Evolutionary conservation across 345 rosid genomes (phyloP).

Genomic region (Eucalyptus albens): DNA sequence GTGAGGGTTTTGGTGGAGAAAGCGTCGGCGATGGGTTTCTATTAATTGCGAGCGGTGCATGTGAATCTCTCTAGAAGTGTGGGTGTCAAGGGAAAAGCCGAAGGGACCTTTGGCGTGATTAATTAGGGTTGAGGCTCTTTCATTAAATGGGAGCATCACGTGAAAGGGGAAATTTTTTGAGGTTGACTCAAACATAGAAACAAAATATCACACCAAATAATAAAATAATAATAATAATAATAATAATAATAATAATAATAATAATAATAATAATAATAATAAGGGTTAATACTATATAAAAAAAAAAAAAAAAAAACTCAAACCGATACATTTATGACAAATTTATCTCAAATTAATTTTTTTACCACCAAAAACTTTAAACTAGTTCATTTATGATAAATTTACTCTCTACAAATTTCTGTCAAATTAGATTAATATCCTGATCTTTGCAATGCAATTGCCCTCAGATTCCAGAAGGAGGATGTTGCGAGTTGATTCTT

Average conservation of each 20-base stretch:
- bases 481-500: no score
- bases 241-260: no score
- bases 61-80: constrained; percentile 10
- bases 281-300: no score
- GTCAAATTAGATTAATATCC: no score
- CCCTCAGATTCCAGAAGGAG: no score
- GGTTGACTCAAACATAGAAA: not conserved
- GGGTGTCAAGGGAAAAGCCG: not conserved
- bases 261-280: no score
- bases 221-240: not conserved
- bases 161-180: not conserved
- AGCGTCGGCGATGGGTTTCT: not conserved
- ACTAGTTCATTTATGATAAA: no score
- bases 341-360: no score
- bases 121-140: not conserved
- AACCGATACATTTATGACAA: accelerated
- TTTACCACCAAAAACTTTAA: no score
- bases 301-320: no score
- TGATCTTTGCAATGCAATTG: no score
- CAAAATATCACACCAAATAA: not conserved
- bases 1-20: constrained; percentile 6
- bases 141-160: not conserved
- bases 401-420: no score
- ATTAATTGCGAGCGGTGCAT: constrained; percentile 5
- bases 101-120: not conserved